A percentile compares a stretch with the other conserved stretches of the same genome.
Conservation (phyloP, 2,329 filamentous ascomycete species). For the Paracoccidioides lutzii region DNA sequence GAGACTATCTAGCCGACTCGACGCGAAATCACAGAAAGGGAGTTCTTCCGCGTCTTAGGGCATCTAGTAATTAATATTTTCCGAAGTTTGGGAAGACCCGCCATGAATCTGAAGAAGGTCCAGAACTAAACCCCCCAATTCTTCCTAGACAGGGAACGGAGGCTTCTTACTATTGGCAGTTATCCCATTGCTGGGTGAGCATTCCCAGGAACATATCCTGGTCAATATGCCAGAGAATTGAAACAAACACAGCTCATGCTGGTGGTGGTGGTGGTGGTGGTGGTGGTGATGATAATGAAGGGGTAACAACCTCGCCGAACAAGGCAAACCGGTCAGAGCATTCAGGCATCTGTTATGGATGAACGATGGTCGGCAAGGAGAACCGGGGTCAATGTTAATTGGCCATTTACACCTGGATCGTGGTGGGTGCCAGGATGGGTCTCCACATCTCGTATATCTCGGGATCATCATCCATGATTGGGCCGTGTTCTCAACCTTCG, state of each 20-base stretch:
- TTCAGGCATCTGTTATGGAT: not conserved
- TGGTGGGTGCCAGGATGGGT: not conserved
- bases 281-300: not conserved
- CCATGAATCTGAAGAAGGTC: no score
- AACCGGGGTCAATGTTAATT: not conserved
- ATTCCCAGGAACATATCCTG: not conserved
- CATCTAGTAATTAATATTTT: no score
- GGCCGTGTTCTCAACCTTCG: not conserved
- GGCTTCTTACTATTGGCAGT: not conserved
- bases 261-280: not conserved
- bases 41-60: no score
- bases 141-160: no score
- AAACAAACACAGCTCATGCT: not conserved
- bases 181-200: not conserved
- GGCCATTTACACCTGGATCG: not conserved
- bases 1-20: no score
- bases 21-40: no score
- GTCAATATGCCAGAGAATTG: not conserved
- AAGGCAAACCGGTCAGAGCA: not conserved
- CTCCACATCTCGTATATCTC: conserved; percentile 2
- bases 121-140: no score
- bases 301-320: not conserved
- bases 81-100: no score
- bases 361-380: no score
- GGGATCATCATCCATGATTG: conserved; percentile 1